Evolutionary conservation across 768 basidiomycete genomes (phyloP).

Genomic region (Suillus weaverae): DNA sequence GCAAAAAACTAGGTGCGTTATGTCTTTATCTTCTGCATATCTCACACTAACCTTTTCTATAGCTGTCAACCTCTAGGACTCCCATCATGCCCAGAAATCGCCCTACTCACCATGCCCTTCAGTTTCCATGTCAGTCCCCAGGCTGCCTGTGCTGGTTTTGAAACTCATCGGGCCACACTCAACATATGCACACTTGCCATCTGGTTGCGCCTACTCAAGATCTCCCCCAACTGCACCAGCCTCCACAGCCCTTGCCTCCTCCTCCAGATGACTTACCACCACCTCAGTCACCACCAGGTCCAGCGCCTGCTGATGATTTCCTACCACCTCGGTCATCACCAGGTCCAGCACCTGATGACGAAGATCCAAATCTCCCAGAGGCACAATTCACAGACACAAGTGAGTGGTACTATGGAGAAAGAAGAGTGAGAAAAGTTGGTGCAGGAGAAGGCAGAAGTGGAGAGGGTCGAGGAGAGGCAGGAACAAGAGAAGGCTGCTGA

Average conservation of each 20-base stretch:
- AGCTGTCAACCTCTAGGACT: not conserved
- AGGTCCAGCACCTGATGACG: too few species aligned
- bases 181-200: constrained; percentile 6
- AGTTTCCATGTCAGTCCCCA: not conserved
- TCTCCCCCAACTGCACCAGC: not conserved
- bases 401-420: constrained; percentile 20
- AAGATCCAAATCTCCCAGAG: not conserved
- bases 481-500: constrained; percentile 33
- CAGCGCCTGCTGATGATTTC: not conserved
- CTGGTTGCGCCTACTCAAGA: not conserved
- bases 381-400: too few species aligned
- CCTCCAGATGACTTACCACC: not conserved
- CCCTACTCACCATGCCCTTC: not conserved
- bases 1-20: too few species aligned
- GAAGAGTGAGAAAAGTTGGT: constrained; percentile 40
- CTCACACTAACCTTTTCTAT: too few species aligned
- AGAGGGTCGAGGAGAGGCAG: constrained; percentile 38
- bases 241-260: not conserved
- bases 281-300: not conserved
- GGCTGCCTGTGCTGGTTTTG: constrained; percentile 2
- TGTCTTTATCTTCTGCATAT: too few species aligned
- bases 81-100: not conserved
- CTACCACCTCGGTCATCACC: too few species aligned
- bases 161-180: constrained; percentile 1
- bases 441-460: constrained; percentile 39